Evolutionary conservation across 257 asterid genomes (phyloP), one percentile per base, ranked within the genome.

Genomic region (Euphrasia confusa): DNA sequence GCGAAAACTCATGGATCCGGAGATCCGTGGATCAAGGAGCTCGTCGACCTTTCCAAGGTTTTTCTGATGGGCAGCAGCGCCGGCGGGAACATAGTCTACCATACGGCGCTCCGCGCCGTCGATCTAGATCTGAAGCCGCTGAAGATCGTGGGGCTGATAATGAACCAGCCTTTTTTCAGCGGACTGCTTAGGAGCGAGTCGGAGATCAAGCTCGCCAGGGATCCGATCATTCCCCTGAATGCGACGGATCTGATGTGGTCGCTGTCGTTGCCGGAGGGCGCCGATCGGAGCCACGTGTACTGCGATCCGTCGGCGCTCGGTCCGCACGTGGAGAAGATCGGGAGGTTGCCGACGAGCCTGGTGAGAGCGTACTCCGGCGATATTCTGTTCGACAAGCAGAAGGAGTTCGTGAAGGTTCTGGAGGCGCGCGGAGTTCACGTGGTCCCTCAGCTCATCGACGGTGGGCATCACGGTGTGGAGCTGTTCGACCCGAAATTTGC

Each of bases 11-110:
- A 82, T 54, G 84, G 84, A 0, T 3, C 49, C 2, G 47, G 53
- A 33, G 90, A 88, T 39, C 79, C 91, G 1, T 88, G 96, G 96
- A 10, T 83, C 10, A 10, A 28, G 0, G 86, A 83, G 18, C 7
- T 60, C 0, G 94, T 44, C 1, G 94, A 88, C 4, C 81, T 83
- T 7, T 81, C 88, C 0, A 74, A 72, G 71, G 79, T 74, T 61
- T 83, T 77, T 39, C 18, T 88, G 60, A 83, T 81, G 94, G 96
- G 94, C 1, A 74, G 81, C 59, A 84, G 96, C 55, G 71, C 89
- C 1, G 94, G 94, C 12, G 90, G 77, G 4, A 84, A 81, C 67
- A 82, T 87, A 1, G 81, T 74, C 15, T 82, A 76, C 78, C 80
- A 74, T 18, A 74, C 79, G 0, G 83, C 61, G 1, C 44, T 82